Conservation (phyloP, 495 filamentous ascomycete species). For the Aspergillus kassunensis region DNA sequence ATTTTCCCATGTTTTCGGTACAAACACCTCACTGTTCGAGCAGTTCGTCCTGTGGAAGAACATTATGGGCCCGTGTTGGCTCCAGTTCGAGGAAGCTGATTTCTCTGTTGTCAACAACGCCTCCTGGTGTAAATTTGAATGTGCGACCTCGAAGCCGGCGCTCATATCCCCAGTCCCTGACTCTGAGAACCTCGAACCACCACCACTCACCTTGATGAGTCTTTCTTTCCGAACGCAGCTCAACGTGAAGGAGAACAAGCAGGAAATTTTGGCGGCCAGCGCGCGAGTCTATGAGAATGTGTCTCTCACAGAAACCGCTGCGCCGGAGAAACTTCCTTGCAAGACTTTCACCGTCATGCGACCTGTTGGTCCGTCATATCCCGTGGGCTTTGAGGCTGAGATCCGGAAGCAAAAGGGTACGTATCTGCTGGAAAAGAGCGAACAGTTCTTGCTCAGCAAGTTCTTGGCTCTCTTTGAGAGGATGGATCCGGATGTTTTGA, state of each 20-base stretch:
- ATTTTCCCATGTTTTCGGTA: slow-evolving; percentile 91
- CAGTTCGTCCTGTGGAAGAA: slow-evolving; percentile 98
- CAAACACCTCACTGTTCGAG: slow-evolving; percentile 90
- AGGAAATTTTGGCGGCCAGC: slow-evolving; percentile 88
- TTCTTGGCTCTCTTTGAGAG: slow-evolving; percentile 85
- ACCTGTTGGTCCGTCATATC: slow-evolving; percentile 69
- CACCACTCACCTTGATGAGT: slow-evolving; percentile 91
- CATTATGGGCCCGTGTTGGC: slow-evolving; percentile 97
- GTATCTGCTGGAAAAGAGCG: slow-evolving; percentile 75
- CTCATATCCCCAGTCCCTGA: slow-evolving; percentile 66
- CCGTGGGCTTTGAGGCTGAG: slow-evolving; percentile 77
- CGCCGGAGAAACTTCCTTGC: slow-evolving; percentile 80
- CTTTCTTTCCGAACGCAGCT: slow-evolving; percentile 81
- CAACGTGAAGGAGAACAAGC: slow-evolving; percentile 92
- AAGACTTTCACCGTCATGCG: slow-evolving; percentile 90
- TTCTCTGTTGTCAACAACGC: slow-evolving; percentile 83
- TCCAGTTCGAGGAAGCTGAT: slow-evolving; percentile 79
- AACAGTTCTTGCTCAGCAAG: slow-evolving; percentile 75
- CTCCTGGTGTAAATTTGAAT: slow-evolving; percentile 95
- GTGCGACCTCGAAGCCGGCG: slow-evolving; percentile 71
- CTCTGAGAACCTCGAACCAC: slow-evolving; percentile 71
- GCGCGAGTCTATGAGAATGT: slow-evolving; percentile 90
- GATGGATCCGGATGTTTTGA: slow-evolving; percentile 86
- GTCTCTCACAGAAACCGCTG: slow-evolving; percentile 79
- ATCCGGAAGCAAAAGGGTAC: slow-evolving; percentile 65